These are phyloP conservation scores for Xerocomus potaroensis DNA, from an alignment of 768 basidiomycete species.

Conservation along the genomic window DNA sequence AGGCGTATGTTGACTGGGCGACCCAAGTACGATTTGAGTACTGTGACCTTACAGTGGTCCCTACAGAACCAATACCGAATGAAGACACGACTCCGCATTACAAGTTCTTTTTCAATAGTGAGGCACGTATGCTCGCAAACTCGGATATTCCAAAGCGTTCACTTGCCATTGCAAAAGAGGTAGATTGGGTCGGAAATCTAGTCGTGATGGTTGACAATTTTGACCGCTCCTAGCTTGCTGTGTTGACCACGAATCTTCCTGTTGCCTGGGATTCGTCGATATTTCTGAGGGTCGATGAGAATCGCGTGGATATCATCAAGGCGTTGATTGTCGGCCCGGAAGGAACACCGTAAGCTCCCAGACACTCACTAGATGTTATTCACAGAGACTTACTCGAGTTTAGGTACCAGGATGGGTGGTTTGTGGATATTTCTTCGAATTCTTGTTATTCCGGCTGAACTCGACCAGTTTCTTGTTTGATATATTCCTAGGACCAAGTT, in stretches of 20 bases:
- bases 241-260: slow-evolving; percentile 91
- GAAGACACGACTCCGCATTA: slow-evolving; percentile 64
- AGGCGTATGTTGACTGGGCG: slow-evolving; percentile 83
- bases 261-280: slow-evolving; percentile 93
- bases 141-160: slow-evolving; percentile 89
- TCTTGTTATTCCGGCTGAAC: slow-evolving; percentile 3
- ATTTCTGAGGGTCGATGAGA: slow-evolving; percentile 90
- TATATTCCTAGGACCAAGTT: slow-evolving; percentile 86
- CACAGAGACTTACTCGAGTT: slow-evolving; percentile 3
- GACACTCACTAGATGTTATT: not conserved
- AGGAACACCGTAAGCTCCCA: slow-evolving; percentile 74
- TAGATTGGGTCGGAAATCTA: slow-evolving; percentile 23
- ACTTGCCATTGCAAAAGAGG: slow-evolving; percentile 94
- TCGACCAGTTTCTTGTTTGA: slow-evolving; percentile 69
- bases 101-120: slow-evolving; percentile 78
- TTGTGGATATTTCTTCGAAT: slow-evolving; percentile 22
- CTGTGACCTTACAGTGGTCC: slow-evolving; percentile 70
- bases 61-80: slow-evolving; percentile 28
- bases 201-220: slow-evolving; percentile 4
- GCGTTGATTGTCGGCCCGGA: slow-evolving; percentile 90
- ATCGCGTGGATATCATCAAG: slow-evolving; percentile 87
- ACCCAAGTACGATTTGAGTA: slow-evolving; percentile 81
- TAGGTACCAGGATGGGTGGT: slow-evolving; percentile 92
- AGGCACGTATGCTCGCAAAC: slow-evolving; percentile 78
- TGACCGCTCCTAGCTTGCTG: slow-evolving; percentile 63